Conservation (phyloP, 495 filamentous ascomycete species). For the Neurospora discreta region DNA sequence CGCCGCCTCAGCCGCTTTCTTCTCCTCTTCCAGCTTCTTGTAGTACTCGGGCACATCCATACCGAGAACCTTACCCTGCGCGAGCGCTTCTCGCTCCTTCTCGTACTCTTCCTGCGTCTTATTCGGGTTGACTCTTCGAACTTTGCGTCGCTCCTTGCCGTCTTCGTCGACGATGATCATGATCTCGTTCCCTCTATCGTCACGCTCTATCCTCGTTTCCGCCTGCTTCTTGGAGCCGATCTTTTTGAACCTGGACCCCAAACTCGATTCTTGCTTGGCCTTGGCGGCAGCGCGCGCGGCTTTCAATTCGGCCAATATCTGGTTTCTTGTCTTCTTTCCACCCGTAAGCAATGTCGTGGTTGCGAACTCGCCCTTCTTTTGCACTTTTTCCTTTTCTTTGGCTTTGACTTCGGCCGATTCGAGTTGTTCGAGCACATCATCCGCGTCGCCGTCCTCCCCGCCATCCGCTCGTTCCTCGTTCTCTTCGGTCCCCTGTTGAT, state of each 20-base stretch:
- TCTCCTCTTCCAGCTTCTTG: conserved; percentile 26
- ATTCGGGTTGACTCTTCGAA: conserved; percentile 41
- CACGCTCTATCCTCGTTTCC: conserved; percentile 59
- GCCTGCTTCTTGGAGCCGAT: conserved; percentile 51
- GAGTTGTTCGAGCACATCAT: conserved; percentile 68
- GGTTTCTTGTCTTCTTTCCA: conserved; percentile 65
- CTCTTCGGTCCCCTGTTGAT: conserved; percentile 13
- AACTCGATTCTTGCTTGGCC: conserved; percentile 40
- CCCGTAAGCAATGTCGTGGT: conserved; percentile 49
- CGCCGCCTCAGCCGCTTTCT: conserved; percentile 28
- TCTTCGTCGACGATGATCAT: conserved; percentile 78
- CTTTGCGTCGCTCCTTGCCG: conserved; percentile 79
- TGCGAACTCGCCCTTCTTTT: conserved; percentile 69
- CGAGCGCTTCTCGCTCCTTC: conserved; percentile 39
- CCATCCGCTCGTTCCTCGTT: conserved; percentile 13
- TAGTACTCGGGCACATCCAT: conserved; percentile 65
- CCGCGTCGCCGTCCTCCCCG: conserved; percentile 41
- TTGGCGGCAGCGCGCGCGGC: conserved; percentile 56
- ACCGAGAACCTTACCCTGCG: conserved; percentile 58
- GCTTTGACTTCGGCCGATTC: conserved; percentile 52
- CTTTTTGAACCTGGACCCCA: conserved; percentile 76
- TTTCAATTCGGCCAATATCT: conserved; percentile 73
- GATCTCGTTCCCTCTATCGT: conserved; percentile 68
- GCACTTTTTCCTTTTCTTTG: conserved; percentile 43
- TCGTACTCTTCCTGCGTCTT: conserved; percentile 20